phyloP scores from a whole-genome alignment of 1,284 basidiomycete species.

The Ustilago nuda region DNA sequence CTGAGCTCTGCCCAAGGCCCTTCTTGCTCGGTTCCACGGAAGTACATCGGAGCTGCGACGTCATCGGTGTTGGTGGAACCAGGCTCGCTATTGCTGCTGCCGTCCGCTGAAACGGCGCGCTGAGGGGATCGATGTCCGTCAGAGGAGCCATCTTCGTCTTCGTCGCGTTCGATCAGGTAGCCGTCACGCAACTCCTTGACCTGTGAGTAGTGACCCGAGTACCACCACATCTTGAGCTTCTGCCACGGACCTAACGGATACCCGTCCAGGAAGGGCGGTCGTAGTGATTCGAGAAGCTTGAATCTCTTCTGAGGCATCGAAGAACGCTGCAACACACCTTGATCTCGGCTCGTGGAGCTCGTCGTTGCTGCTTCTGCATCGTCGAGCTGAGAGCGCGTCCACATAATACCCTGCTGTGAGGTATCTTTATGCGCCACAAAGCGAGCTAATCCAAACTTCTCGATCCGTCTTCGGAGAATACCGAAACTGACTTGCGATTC shows the following conservation, averaged over 20 bases:
- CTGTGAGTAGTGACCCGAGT: conserved; percentile 53
- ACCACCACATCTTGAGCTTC: conserved; percentile 58
- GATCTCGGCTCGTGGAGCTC: conserved; percentile 7
- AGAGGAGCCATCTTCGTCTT: conserved; percentile 30
- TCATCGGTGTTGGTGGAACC: background rate
- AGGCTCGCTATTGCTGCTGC: background rate
- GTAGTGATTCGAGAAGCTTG: conserved; percentile 60
- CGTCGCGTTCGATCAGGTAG: conserved; percentile 46
- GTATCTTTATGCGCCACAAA: conserved; percentile 66
- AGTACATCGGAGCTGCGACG: conserved; percentile 7
- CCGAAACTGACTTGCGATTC: conserved; percentile 58
- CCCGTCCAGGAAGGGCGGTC: conserved; percentile 67
- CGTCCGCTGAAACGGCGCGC: background rate
- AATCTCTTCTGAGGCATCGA: conserved; percentile 45
- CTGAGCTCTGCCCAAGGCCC: conserved; percentile 47
- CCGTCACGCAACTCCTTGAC: conserved; percentile 45
- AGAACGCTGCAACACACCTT: conserved; percentile 26
- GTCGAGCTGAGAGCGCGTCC: conserved; percentile 41
- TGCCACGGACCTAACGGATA: conserved; percentile 61
- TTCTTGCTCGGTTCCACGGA: conserved; percentile 46
- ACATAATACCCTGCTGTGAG: conserved; percentile 59
- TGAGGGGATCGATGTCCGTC: background rate
- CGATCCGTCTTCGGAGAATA: conserved; percentile 61
- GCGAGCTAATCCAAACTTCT: conserved; percentile 67
- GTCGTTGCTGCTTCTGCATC: background rate